Evolutionary conservation across 2,329 filamentous ascomycete genomes (phyloP), one percentile per base, ranked within the genome.

Genomic region (Sordariomycetes sp.): DNA sequence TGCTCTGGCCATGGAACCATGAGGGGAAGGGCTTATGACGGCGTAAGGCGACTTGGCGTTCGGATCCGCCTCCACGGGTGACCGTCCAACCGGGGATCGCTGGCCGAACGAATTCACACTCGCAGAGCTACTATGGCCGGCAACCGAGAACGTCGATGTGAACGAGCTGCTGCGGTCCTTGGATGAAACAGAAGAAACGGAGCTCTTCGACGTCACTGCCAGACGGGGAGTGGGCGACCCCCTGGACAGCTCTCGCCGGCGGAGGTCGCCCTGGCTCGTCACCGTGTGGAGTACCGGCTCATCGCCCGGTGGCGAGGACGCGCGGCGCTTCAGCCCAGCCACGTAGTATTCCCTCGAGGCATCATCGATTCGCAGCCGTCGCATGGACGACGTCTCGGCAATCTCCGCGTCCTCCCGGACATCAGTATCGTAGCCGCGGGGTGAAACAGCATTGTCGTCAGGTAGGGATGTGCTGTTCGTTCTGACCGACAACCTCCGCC

Each of bases 221-320:
- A 82, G 71, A 7, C 80, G 72, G 16, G 79, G 75, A 1, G 76
- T 76, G 0, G 81, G 80, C 2, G 80, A 82, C 5, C 75, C 74
- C n/a, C 80, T 75, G 3, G 75, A 73, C 10, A 69, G 68, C 7
- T 72, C 67, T 56, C 79, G 76, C 59, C 79, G 75, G 50, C 76
- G 63, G 59, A 74, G 64, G 40, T 80, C 79, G 53, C 70, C 71
- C 32, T 74, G 72, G 34, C 70, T 69, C 2, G 70, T 60, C 34
- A 74, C 66, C 18, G 65, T 69, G 59, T 72, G 71, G n/a, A 73
- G 63, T 20, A 71, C 64, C 7, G 72, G 66, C 32, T 81, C 79
- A 12, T 79, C 78, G 2, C 72, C 70, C 0, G 75, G 77, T 1
- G 80, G 80, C 28, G 80, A 83, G 0, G 79, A 79, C 1, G 80